A percentile compares a stretch with the other conserved stretches of the same genome.
Evolutionary conservation across 805 yeast genomes (phyloP).

Genomic region (Allodekkera sacchari): DNA sequence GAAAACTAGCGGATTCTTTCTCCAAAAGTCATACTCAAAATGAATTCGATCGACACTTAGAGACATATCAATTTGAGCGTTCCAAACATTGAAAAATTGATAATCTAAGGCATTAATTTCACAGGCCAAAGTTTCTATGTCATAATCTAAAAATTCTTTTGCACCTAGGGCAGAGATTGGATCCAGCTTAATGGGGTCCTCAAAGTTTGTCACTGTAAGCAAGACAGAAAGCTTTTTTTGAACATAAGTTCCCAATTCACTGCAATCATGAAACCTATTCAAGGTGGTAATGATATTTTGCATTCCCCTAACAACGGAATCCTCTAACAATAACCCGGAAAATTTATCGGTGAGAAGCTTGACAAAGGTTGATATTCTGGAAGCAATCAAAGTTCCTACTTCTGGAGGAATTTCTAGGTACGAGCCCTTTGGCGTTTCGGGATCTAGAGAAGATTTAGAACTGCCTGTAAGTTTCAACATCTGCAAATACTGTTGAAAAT

Average conservation of each 20-base stretch:
- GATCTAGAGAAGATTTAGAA: slow-evolving; percentile 3
- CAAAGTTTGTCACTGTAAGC: slow-evolving; percentile 27
- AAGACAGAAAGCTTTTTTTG: slow-evolving; percentile 41
- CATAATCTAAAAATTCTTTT: slow-evolving; percentile 46
- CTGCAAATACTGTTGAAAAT: slow-evolving; percentile 28
- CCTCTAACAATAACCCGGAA: slow-evolving; percentile 63
- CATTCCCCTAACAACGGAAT: slow-evolving; percentile 49
- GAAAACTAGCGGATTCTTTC: slow-evolving; percentile 69
- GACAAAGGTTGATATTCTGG: not conserved
- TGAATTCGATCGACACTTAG: slow-evolving; percentile 50
- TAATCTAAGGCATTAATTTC: slow-evolving; percentile 63
- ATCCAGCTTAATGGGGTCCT: slow-evolving; percentile 9
- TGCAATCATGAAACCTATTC: slow-evolving; percentile 42
- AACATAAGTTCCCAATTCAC: slow-evolving; percentile 43
- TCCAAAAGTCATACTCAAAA: slow-evolving; percentile 36
- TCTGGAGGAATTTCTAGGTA: too few species aligned
- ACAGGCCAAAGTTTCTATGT: slow-evolving; percentile 46
- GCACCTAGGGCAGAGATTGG: slow-evolving; percentile 8
- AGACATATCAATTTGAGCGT: slow-evolving; percentile 71
- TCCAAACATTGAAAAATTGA: slow-evolving; percentile 62
- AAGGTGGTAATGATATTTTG: slow-evolving; percentile 44
- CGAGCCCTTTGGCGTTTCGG: not conserved
- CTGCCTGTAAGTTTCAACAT: slow-evolving; percentile 13
- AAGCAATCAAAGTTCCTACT: too few species aligned
- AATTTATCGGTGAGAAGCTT: slow-evolving; percentile 45